Evolutionary conservation across 176 grass and related monocot species (phyloP), one percentile per base, ranked within the genome.

Genomic region (Dactylis glomerata): DNA sequence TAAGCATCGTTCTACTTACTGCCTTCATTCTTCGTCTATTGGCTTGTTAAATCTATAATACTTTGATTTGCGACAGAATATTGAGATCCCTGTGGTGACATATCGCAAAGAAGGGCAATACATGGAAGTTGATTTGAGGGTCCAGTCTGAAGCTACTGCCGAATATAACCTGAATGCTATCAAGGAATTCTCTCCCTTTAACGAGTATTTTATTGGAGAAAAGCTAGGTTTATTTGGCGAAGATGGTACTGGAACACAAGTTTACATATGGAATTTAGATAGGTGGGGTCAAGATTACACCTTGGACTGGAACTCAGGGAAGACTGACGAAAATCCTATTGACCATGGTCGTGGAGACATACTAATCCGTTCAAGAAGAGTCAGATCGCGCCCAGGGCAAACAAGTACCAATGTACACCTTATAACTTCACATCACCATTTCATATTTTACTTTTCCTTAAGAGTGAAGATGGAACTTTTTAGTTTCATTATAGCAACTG

Each of bases 261-360:
- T 97, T 46, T 97, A 91, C 47, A 92, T 97, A 75, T 97, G 95
- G 95, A 94, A 97, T 92, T 87, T 97, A 78, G 92, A 97, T 81
- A 90, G 69, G 86, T 94, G 94, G 94, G 94, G 94, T 63, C 78
- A 82, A 56, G 40, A 97, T 73, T 92, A 85, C 50, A 92, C 80
- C 73, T 75, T 97, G 77, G 92, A 94, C 31, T 97, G 94, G 94
- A 80, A 69, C 82, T 84, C 88, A 56, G 89, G 80, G 40, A 93
- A 77, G 37, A 24, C 37, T 62, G 71, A 67, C 69, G 55, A 71
- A 81, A 83, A 86, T 81, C 63, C 74, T 27, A 71, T 61, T 30
- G 64, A 79, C 72, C 34, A 50, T 72, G 76, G 68, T 52, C 31
- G 62, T 77, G 81, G 90, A 38, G 94, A 97, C 64, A 97, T 97